Evolutionary conservation across 371 early-diverging fungal species (phyloP), one percentile per base, ranked within the genome.

Genomic region (Mortierella sp.): DNA sequence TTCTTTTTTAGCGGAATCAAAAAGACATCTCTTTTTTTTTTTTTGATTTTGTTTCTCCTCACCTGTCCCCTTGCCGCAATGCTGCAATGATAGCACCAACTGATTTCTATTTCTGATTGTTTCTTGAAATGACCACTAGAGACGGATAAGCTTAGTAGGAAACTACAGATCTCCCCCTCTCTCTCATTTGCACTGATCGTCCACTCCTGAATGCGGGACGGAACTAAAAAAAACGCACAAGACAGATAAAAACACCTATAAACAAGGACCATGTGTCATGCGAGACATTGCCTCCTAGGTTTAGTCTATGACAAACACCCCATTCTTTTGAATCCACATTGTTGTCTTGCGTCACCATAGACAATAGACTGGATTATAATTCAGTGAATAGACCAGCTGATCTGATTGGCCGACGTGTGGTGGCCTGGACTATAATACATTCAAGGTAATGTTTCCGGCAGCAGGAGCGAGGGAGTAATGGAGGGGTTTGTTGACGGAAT

Each of bases 371-470:
- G 32, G 58, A 19, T 4, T 58, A 8, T 58, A 36, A 4, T 32
- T 2, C 2, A 28, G 28, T 28, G 28, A 28, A 28, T 28, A 28
- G 28, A 28, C 28, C 28, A 28, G 2, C 28, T 28, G 28, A 40
- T 60, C n/a, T 43, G 32, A 71, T 71, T 71, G 72, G 72, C 22
- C 50, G 53, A 71, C 52, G 72, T 52, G 60, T 71, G 40, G 72
- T 71, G 65, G 72, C 72, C 72, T 71, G 72, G 65, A 24, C 58
- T 15, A 58, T 28, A 6, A 58, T 33, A 28, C 32, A 9, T 11
- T 32, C 24, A 58, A 58, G 50, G 21, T 19, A 50, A 50, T 36
- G 36, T 36, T 36, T 5, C 7, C 36, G 7, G 36, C 36, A 36
- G 36, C 7, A 36, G 7, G 36, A 36, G 36, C 6, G 36, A 36